Percentiles rank a stretch among this genome's conserved stretches.
Evolutionary conservation across 805 yeast genomes (phyloP).

Genomic region (Starmerella cellae): DNA sequence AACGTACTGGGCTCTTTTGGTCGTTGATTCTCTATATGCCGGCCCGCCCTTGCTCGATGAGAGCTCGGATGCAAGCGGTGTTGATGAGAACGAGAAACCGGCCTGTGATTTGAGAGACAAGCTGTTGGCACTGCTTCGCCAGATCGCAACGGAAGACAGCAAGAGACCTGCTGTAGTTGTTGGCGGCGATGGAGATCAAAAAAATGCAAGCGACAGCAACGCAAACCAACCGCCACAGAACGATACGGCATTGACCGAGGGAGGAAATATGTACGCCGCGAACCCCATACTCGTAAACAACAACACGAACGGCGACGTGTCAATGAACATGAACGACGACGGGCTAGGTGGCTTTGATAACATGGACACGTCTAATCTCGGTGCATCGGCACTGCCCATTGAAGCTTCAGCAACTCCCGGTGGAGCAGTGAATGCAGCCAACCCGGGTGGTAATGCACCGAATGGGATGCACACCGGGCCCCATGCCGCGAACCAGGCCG

Average conservation of each 20-base stretch:
- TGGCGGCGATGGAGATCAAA: neutral
- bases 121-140: neutral
- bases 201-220: neutral
- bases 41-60: neutral
- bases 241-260: neutral
- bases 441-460: neutral
- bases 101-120: neutral
- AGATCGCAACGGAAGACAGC: neutral
- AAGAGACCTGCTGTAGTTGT: neutral
- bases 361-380: neutral
- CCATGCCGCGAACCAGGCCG: neutral
- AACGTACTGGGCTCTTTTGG: conserved; percentile 11
- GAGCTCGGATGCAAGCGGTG: neutral
- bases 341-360: neutral
- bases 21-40: conserved; percentile 11
- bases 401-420: too few species aligned
- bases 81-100: neutral
- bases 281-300: neutral
- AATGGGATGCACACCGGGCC: neutral
- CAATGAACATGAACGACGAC: neutral
- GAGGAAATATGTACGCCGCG: neutral
- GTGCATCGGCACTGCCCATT: neutral
- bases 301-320: too few species aligned
- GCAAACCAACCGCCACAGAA: neutral
- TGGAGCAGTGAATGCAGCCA: too few species aligned